phyloP scores from a whole-genome alignment of 768 basidiomycete species.

The Ramaria rubella region DNA sequence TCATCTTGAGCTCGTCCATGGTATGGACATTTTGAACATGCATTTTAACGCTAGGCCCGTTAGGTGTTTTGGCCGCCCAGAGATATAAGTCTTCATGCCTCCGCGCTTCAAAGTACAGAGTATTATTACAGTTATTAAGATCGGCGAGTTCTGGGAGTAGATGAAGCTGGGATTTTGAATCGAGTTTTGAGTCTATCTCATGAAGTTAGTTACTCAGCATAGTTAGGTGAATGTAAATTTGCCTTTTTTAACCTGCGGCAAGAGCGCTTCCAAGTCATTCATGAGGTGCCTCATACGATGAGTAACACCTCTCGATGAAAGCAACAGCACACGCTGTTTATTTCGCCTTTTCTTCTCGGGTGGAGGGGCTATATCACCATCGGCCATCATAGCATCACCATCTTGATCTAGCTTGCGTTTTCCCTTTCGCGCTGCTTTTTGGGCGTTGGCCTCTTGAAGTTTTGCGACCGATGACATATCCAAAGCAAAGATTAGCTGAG shows the following conservation, averaged over 20 bases:
- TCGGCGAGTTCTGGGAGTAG: constrained; percentile 95
- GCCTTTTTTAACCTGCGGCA: constrained; percentile 98
- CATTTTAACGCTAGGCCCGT: constrained; percentile 94
- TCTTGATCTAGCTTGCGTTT: constrained; percentile 59
- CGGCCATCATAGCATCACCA: constrained; percentile 29
- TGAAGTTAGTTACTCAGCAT: constrained; percentile 1
- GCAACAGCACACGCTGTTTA: constrained; percentile 90
- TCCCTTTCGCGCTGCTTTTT: constrained; percentile 40
- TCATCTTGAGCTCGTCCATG: constrained; percentile 99
- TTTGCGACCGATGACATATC: constrained; percentile 62
- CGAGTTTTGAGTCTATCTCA: constrained; percentile 83
- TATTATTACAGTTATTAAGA: constrained; percentile 95
- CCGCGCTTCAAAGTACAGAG: constrained; percentile 94
- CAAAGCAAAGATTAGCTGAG: not conserved
- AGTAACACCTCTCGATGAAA: constrained; percentile 90
- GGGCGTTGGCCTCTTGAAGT: constrained; percentile 46
- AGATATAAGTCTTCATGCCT: constrained; percentile 93
- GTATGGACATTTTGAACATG: constrained; percentile 99
- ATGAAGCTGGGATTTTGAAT: constrained; percentile 90
- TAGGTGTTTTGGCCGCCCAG: constrained; percentile 96
- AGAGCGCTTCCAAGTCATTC: constrained; percentile 82
- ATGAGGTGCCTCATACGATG: constrained; percentile 96
- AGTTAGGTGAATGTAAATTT: constrained; percentile 17
- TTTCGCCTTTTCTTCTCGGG: constrained; percentile 58
- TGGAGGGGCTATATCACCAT: constrained; percentile 23